Conservation (phyloP, 108 stramenopile genomes). For the Schizochytrium sp. region DNA sequence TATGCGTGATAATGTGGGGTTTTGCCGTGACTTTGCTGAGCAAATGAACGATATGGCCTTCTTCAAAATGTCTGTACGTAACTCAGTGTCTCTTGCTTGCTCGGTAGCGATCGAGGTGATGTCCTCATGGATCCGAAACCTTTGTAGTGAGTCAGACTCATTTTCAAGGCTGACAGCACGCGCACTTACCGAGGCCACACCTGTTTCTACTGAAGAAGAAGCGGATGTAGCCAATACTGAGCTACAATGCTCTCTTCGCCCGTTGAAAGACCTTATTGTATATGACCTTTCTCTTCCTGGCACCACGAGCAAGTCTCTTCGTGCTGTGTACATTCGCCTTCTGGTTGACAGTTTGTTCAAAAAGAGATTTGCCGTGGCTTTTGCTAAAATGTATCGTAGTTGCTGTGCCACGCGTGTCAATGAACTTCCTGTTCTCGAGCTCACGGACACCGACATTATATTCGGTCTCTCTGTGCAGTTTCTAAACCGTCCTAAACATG, state of each 20-base stretch:
- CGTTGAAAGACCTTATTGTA: slow-evolving; percentile 19
- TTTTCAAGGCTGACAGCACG: neutral
- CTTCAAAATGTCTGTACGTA: slow-evolving; percentile 17
- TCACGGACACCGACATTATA: slow-evolving; percentile 20
- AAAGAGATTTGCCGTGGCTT: slow-evolving; percentile 4
- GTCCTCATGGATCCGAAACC: neutral
- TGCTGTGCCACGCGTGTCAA: neutral
- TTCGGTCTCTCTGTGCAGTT: slow-evolving; percentile 59
- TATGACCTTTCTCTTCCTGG: slow-evolving; percentile 24
- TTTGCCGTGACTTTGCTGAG: slow-evolving; percentile 6
- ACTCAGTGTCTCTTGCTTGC: neutral
- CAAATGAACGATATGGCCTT: slow-evolving; percentile 29
- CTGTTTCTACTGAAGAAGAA: neutral
- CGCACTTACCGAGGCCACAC: slow-evolving; percentile 35
- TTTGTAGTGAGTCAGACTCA: slow-evolving; percentile 12
- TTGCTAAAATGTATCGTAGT: slow-evolving; percentile 6
- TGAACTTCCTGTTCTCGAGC: slow-evolving; percentile 31
- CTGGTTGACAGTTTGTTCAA: slow-evolving; percentile 57
- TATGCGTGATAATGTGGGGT: neutral
- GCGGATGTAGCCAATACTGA: neutral
- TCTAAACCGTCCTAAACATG: slow-evolving; percentile 57
- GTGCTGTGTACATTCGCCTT: slow-evolving; percentile 20
- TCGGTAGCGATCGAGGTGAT: slow-evolving; percentile 7
- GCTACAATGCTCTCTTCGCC: neutral
- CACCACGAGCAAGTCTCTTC: slow-evolving; percentile 5